A percentile compares a stretch with the other conserved stretches of the same genome.
Evolutionary conservation across 192 early-diverging fungal species (phyloP).

Genomic region (Linnemannia zychae): DNA sequence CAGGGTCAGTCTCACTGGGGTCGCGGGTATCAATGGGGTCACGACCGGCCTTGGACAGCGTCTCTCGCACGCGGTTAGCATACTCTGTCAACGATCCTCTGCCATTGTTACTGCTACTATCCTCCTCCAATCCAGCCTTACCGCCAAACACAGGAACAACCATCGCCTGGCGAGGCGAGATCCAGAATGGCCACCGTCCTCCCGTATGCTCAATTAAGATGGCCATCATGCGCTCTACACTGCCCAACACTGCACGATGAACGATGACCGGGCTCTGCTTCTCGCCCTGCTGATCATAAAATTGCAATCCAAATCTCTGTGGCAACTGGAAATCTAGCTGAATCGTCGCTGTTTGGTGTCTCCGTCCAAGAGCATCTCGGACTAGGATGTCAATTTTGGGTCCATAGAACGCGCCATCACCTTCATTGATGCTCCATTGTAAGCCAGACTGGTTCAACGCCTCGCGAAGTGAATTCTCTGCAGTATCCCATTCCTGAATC

Average conservation of each 20-base stretch:
- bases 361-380: conserved; percentile 81
- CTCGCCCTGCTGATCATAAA: conserved; percentile 74
- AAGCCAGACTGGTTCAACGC: conserved; percentile 75
- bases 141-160: conserved; percentile 79
- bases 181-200: conserved; percentile 96
- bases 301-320: conserved; percentile 83
- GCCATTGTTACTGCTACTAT: conserved; percentile 1
- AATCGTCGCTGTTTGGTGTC: conserved; percentile 95
- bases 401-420: conserved; percentile 97
- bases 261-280: conserved; percentile 89
- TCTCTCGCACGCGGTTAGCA: conserved; percentile 68
- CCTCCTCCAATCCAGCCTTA: conserved; percentile 30
- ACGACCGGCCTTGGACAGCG: conserved; percentile 46
- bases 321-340: conserved; percentile 98
- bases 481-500: conserved; percentile 80
- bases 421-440: conserved; percentile 80
- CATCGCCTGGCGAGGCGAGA: conserved; percentile 90
- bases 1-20: conserved; percentile 12
- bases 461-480: conserved; percentile 78
- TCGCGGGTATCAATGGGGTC: background rate
- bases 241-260: conserved; percentile 93
- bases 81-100: conserved; percentile 70
- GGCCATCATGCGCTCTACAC: conserved; percentile 95
- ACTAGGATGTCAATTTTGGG: conserved; percentile 96
- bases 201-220: conserved; percentile 93